Evolutionary conservation across 768 basidiomycete species (phyloP), one percentile per base, ranked within the genome.

Genomic region (Boletales sp.): DNA sequence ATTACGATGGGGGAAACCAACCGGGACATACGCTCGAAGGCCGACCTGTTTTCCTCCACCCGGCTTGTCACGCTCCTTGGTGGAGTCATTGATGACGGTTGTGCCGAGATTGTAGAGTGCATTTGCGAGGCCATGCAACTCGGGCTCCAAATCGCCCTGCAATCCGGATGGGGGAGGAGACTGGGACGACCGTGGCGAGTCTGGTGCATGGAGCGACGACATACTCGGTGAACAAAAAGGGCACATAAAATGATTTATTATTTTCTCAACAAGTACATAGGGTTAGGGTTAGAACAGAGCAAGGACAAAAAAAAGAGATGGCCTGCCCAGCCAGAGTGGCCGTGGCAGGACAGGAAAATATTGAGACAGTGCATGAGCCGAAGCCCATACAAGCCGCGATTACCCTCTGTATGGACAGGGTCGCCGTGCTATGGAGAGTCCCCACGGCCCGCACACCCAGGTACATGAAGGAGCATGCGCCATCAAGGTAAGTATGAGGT

Each of bases 91-190:
- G 60, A 90, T 83, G 18, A 90, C 87, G 0, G 89, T 90, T 5
- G 87, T 88, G 19, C 87, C 88, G 8, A 91, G 72, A 56, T 90
- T 89, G 61, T 90, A 90, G 21, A 91, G 68, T 2, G 84, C 82
- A 47, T 86, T 86, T 13, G 86, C 87, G 14, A 91, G 81, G 0
- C 84, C 87, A 21, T 89, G 70, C 2, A 91, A 64, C 64, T 91
- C 88, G 17, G 85, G 69, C 61, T 90, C 88, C 15, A 90, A 64
- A 58, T 90, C 87, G 8, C 88, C 88, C 57, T 89, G 86, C 2
- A 70, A 30, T 1, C 88, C 87, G 2, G 74, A 59, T 8, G 88
- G 88, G 0, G 84, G 75, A 29, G 87, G 85, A 15, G 87, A 87
- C 63, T 87, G 81, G 0, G 86, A 86, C 36, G 86, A 74, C 41